Evolutionary conservation across 306 rosid genomes (phyloP).

Genomic region (Herpetospermum pedunculosum): DNA sequence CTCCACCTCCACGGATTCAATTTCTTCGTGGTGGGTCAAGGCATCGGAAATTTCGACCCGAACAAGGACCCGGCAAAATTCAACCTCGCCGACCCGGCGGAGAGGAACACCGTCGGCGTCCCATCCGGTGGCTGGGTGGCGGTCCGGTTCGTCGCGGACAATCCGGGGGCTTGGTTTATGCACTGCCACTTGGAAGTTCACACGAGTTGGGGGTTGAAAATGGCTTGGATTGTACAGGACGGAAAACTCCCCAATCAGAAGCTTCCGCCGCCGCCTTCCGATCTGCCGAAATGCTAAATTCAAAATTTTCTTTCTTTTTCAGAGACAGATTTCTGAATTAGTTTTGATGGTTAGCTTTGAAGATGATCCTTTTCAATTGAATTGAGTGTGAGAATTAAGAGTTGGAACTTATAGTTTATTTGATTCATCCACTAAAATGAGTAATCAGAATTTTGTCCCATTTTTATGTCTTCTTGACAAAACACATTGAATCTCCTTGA

Average conservation of each 20-base stretch:
- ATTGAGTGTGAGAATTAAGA: too few species aligned
- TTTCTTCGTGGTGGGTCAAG: constrained; percentile 62
- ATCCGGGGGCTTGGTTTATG: constrained; percentile 87
- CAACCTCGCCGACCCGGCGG: constrained; percentile 60
- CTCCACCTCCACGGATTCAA: constrained; percentile 74
- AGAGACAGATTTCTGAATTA: background rate
- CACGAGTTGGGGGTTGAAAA: constrained; percentile 75
- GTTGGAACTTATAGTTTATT: background rate
- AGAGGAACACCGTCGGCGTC: constrained; percentile 25
- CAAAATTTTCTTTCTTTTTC: background rate
- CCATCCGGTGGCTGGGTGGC: constrained; percentile 73
- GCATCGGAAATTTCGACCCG: constrained; percentile 52
- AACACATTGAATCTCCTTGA: too few species aligned
- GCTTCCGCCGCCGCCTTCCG: constrained; percentile 71
- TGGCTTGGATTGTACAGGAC: constrained; percentile 71
- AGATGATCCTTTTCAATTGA: background rate
- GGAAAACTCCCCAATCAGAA: constrained; percentile 51
- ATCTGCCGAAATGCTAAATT: constrained; percentile 66
- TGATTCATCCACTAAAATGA: background rate
- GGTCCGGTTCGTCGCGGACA: constrained; percentile 48
- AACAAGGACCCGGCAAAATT: constrained; percentile 42
- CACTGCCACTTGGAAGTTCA: constrained; percentile 77
- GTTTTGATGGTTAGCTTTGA: background rate
- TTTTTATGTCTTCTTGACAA: too few species aligned
- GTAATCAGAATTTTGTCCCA: background rate